A percentile compares a stretch with the other conserved stretches of the same genome.
phyloP scores from a whole-genome alignment of 83 land plant genomes.

The Larix sibirica region DNA sequence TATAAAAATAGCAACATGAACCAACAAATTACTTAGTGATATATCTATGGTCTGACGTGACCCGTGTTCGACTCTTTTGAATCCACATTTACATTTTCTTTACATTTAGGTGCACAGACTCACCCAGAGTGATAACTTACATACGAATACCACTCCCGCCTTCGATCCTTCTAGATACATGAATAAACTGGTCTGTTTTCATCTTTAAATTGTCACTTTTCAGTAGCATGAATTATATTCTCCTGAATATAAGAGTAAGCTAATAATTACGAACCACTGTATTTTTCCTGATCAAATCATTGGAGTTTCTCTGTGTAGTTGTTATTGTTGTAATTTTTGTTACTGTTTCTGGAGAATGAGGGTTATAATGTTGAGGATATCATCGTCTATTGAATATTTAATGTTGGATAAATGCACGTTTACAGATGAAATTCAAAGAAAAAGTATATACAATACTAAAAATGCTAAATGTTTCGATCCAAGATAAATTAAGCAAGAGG shows the following conservation, averaged over 20 bases:
- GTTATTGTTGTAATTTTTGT: too few relatives aligned
- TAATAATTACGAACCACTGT: too few relatives aligned
- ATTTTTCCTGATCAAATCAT: too few relatives aligned
- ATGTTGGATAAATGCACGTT: neutral
- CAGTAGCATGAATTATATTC: too few relatives aligned
- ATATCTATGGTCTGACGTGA: too few relatives aligned
- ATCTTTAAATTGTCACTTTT: neutral
- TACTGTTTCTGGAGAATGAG: neutral
- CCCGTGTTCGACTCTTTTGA: too few relatives aligned
- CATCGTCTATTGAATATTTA: neutral
- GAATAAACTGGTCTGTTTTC: constrained; percentile 54
- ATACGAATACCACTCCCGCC: constrained; percentile 64
- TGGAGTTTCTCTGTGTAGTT: too few relatives aligned
- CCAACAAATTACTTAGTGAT: too few relatives aligned
- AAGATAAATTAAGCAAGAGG: neutral
- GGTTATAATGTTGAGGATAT: neutral
- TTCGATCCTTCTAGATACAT: constrained; percentile 85
- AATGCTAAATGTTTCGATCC: neutral
- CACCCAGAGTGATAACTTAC: constrained; percentile 33
- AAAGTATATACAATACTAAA: neutral
- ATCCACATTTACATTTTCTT: too few relatives aligned
- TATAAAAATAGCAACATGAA: too few relatives aligned
- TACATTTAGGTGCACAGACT: neutral
- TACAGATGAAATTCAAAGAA: neutral
- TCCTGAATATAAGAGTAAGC: too few relatives aligned